Percentiles rank a stretch among this genome's conserved stretches.
Conservation (phyloP, 129 eudicot genomes). For the Flaveria bidentis region DNA sequence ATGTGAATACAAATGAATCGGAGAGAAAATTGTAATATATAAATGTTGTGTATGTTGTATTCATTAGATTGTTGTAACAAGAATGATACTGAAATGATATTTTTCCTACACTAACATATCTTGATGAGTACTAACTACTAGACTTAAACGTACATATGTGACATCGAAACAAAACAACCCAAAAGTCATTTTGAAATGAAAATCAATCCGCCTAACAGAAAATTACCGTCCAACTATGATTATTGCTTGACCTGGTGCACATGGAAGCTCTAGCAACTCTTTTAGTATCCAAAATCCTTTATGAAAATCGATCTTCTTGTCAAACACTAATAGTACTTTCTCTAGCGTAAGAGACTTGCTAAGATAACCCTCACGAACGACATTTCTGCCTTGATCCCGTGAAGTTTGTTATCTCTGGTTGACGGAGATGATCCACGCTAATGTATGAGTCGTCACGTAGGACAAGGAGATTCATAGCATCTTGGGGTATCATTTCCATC, state of each 20-base stretch:
- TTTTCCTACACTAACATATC: too few relatives aligned
- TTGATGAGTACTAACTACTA: too few relatives aligned
- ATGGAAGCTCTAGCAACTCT: slow-evolving; percentile 7
- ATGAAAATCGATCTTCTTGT: background rate
- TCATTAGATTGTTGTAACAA: background rate
- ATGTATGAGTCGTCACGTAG: background rate
- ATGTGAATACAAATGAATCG: too few relatives aligned
- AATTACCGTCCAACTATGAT: background rate
- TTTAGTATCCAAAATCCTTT: background rate
- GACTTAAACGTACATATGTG: too few relatives aligned
- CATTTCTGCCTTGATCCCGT: background rate
- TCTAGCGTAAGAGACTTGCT: slow-evolving; percentile 14
- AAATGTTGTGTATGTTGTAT: background rate
- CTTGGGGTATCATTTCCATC: background rate
- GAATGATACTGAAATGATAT: background rate
- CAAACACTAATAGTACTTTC: slow-evolving; percentile 6
- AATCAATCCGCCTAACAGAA: background rate
- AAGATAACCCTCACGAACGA: slow-evolving; percentile 30
- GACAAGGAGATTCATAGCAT: background rate
- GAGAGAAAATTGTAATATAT: too few relatives aligned
- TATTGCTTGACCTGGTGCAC: slow-evolving; percentile 1
- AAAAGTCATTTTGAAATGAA: background rate
- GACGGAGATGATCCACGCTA: slow-evolving; percentile 18
- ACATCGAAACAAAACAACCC: background rate
- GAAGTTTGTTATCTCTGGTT: too few relatives aligned